A percentile compares a stretch with the other conserved stretches of the same genome.
Conservation (phyloP, 495 filamentous ascomycete genomes). For the Polyplosphaeria fusca region DNA sequence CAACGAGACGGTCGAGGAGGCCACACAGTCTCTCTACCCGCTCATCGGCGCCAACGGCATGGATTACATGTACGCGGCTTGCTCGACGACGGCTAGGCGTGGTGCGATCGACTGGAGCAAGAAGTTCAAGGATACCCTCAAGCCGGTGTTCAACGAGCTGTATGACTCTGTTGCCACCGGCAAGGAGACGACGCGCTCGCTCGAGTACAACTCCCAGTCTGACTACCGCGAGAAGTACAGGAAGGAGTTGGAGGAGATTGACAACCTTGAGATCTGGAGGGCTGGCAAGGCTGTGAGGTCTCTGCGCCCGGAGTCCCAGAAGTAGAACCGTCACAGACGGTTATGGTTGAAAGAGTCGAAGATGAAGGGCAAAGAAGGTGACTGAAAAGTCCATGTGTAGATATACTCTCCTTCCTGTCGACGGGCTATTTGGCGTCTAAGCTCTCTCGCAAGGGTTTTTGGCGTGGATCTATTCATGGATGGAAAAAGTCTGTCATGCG, state of each 20-base stretch:
- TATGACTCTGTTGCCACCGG: constrained; percentile 88
- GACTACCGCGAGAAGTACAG: constrained; percentile 96
- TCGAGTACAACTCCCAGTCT: constrained; percentile 90
- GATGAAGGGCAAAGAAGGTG: background rate
- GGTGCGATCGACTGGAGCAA: constrained; percentile 98
- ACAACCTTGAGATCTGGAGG: constrained; percentile 95
- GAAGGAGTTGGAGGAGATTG: constrained; percentile 94
- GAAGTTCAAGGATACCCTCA: constrained; percentile 90
- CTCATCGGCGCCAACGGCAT: constrained; percentile 94
- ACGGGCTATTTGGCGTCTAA: background rate
- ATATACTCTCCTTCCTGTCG: background rate
- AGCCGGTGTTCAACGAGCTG: constrained; percentile 95
- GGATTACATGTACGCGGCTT: constrained; percentile 99
- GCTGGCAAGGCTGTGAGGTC: constrained; percentile 91
- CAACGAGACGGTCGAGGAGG: constrained; percentile 99
- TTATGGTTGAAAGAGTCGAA: background rate
- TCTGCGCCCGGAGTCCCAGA: constrained; percentile 91
- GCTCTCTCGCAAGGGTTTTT: background rate
- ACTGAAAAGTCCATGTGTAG: background rate
- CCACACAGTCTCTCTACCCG: constrained; percentile 95
- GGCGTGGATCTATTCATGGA: background rate
- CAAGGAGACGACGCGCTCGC: constrained; percentile 85
- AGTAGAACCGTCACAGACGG: constrained; percentile 49
- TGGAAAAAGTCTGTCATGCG: background rate
- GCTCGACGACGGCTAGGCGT: constrained; percentile 96